These are phyloP conservation scores for Triangularia setosa DNA, from an alignment of 2,329 filamentous ascomycete species.

Conservation along the genomic window DNA sequence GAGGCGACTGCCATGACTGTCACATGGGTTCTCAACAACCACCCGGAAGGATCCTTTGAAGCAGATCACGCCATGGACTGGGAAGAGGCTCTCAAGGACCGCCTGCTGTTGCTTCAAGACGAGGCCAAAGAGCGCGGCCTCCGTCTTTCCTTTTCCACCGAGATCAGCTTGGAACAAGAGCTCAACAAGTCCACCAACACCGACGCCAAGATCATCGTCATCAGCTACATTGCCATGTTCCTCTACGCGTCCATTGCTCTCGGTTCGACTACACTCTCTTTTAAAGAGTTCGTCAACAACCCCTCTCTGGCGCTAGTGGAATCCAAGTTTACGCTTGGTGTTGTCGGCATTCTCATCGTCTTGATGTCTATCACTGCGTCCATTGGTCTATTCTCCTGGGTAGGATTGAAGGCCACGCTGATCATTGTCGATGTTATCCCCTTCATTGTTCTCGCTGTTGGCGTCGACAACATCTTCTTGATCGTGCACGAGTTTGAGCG, in stretches of 20 bases:
- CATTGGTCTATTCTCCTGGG: conserved; percentile 89
- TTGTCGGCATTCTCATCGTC: conserved; percentile 91
- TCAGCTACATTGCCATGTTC: conserved; percentile 99
- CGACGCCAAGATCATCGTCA: conserved; percentile 90
- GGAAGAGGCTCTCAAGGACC: conserved; percentile 73
- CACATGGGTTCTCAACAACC: conserved; percentile 93
- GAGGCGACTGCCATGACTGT: conserved; percentile 78
- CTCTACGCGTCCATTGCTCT: conserved; percentile 90
- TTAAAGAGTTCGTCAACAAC: conserved; percentile 74
- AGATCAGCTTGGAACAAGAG: conserved; percentile 91
- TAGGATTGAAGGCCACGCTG: conserved; percentile 87
- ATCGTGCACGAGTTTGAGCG: conserved; percentile 98
- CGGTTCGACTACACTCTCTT: conserved; percentile 77
- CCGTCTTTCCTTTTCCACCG: conserved; percentile 88
- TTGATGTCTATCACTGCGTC: conserved; percentile 96
- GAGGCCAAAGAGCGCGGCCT: conserved; percentile 77
- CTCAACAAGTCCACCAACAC: conserved; percentile 98
- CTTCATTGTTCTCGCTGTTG: conserved; percentile 92
- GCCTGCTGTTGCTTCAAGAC: conserved; percentile 71
- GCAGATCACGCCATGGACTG: conserved; percentile 79
- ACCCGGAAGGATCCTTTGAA: conserved; percentile 66
- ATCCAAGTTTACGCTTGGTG: conserved; percentile 94
- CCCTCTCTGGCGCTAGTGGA: conserved; percentile 83
- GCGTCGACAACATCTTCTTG: conserved; percentile 97
- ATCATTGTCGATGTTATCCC: conserved; percentile 99